Evolutionary conservation across 768 basidiomycete genomes (phyloP).

Genomic region (Lactifluus piperatus): DNA sequence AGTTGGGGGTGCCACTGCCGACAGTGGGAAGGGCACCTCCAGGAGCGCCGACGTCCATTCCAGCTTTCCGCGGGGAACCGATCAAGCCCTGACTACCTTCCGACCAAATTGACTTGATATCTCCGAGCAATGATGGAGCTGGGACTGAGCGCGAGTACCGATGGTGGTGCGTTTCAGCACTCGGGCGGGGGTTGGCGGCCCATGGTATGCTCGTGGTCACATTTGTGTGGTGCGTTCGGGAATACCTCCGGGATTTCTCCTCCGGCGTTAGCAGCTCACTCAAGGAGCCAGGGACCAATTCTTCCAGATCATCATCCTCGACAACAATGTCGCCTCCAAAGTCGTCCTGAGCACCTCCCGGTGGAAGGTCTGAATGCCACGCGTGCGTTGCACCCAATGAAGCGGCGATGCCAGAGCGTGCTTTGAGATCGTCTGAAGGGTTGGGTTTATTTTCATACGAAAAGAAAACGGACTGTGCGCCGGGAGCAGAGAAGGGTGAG

Average conservation of each 20-base stretch:
- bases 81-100: slow-evolving; percentile 34
- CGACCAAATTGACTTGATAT: slow-evolving; percentile 77
- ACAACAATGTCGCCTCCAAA: slow-evolving; percentile 33
- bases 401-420: slow-evolving; percentile 47
- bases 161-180: slow-evolving; percentile 37
- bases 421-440: slow-evolving; percentile 29
- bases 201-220: slow-evolving; percentile 18
- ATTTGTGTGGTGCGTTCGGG: slow-evolving; percentile 49
- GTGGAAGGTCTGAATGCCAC: slow-evolving; percentile 27
- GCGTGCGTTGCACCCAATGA: slow-evolving; percentile 53
- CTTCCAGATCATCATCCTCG: slow-evolving; percentile 76
- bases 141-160: slow-evolving; percentile 81
- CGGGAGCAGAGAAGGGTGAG: slow-evolving; percentile 75
- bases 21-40: slow-evolving; percentile 17
- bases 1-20: slow-evolving; percentile 42
- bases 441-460: slow-evolving; percentile 26
- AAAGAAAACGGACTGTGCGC: slow-evolving; percentile 48
- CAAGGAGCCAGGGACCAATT: slow-evolving; percentile 81
- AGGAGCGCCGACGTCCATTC: slow-evolving; percentile 22
- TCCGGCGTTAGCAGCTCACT: slow-evolving; percentile 85
- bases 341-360: slow-evolving; percentile 2
- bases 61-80: slow-evolving; percentile 30
- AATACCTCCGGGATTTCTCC: slow-evolving; percentile 77
- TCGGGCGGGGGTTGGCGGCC: slow-evolving; percentile 21
- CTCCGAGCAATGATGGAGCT: slow-evolving; percentile 64